Evolutionary conservation across 2,329 filamentous ascomycete genomes (phyloP).

Genomic region (Trichoderma simmonsii): DNA sequence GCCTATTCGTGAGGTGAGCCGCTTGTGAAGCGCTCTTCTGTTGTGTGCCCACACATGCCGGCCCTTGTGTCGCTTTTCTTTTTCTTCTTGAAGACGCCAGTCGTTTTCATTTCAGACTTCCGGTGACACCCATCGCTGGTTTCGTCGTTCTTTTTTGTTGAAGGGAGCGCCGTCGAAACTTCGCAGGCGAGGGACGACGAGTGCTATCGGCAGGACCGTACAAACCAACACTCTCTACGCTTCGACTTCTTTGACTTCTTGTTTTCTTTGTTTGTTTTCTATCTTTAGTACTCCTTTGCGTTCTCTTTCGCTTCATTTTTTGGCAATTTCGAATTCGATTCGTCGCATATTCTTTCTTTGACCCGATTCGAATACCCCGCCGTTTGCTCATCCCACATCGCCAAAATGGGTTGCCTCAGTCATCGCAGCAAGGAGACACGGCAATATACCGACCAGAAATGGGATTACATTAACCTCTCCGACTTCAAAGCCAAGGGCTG

Average conservation of each 20-base stretch:
- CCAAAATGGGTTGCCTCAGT: conserved; percentile 64
- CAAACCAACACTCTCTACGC: conserved; percentile 14
- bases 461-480: conserved; percentile 75
- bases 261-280: conserved; percentile 18
- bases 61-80: not conserved
- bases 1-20: not conserved
- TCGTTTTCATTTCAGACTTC: not conserved
- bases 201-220: conserved; percentile 43
- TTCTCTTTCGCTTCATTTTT: not conserved
- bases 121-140: not conserved
- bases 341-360: not conserved
- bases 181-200: conserved; percentile 50
- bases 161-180: conserved; percentile 40
- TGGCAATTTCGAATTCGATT: conserved; percentile 7
- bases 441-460: conserved; percentile 81
- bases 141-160: not conserved
- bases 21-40: not conserved
- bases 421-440: conserved; percentile 59
- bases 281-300: not conserved
- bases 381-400: conserved; percentile 17
- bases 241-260: not conserved
- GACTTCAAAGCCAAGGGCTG: conserved; percentile 86
- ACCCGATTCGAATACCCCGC: not conserved
- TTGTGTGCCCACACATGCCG: conserved; percentile 5
- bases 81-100: not conserved